These are phyloP conservation scores for Solanum rostratum DNA, from an alignment of 257 asterid genomes.

Conservation along the genomic window DNA sequence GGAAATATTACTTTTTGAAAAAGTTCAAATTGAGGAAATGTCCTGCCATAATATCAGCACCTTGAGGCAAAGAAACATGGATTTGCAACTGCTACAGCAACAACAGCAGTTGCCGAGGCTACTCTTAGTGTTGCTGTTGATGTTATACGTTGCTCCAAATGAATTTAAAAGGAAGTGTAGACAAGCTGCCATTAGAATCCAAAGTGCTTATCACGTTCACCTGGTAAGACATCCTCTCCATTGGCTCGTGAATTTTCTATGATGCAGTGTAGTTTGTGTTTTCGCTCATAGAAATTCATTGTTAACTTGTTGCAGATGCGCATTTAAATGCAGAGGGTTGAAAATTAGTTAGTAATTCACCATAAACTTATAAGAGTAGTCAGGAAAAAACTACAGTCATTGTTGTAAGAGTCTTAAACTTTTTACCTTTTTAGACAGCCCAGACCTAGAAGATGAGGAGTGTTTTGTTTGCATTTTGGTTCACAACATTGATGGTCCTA, in stretches of 20 bases:
- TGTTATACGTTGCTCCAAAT: slow-evolving; percentile 48
- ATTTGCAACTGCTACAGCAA: slow-evolving; percentile 59
- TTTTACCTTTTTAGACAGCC: slow-evolving; percentile 39
- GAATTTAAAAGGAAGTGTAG: slow-evolving; percentile 10
- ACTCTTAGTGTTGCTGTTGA: slow-evolving; percentile 91
- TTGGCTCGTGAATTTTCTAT: background rate
- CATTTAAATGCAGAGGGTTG: background rate
- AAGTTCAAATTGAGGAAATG: slow-evolving; percentile 32
- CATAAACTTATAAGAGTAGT: background rate
- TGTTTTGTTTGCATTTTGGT: slow-evolving; percentile 53
- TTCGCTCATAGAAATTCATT: background rate
- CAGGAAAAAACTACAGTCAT: background rate
- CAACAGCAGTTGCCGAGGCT: slow-evolving; percentile 87
- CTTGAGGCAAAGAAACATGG: slow-evolving; percentile 58
- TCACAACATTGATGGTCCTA: slow-evolving; percentile 87
- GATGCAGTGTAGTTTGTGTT: background rate
- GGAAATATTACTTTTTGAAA: slow-evolving; percentile 37
- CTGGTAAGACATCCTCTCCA: slow-evolving; percentile 38
- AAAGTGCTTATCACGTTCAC: slow-evolving; percentile 54
- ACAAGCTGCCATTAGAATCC: slow-evolving; percentile 45
- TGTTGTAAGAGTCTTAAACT: too few relatives aligned
- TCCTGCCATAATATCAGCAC: slow-evolving; percentile 35
- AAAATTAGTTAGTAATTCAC: background rate
- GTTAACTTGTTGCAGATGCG: background rate
- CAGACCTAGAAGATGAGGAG: slow-evolving; percentile 41